Evolutionary conservation across 352 stramenopile genomes (phyloP), one percentile per base, ranked within the genome.

Genomic region (Elongisporangium undulatum): DNA sequence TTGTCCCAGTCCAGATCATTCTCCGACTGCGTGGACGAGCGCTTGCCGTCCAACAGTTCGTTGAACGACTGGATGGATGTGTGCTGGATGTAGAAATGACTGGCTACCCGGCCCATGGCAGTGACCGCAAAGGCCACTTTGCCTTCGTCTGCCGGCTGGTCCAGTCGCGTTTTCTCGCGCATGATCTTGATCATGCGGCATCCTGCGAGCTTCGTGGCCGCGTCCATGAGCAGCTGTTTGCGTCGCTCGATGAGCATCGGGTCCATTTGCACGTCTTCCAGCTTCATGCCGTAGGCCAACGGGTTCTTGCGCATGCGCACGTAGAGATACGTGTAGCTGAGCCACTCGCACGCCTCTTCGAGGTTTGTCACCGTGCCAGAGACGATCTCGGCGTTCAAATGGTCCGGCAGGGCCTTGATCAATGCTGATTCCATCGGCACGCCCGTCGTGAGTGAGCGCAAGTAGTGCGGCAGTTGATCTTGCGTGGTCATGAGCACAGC

Each of bases 321-420:
- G 68, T 98, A 98, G n/a, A 99, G 64, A 74, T 99, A 99, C 12
- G 98, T 99, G 72, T 98, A 98, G 51, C 86, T 95, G 29, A 99
- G 83, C 97, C 97, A 99, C 48, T 91, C 86, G 15, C 96, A 95
- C 3, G 95, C 97, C 69, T 99, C 97, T 3, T 95, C 72, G 5
- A 99, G 81, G 57, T 97, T 99, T 17, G 94, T 99, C 15, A 99
- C 96, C 0, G 97, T 99, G 4, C 97, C 97, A 3, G 96, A 97
- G 7, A 99, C 96, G 53, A 99, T 97, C 68, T 99, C 98, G 5
- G 97, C 97, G 71, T 99, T 99, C 56, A 99, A 69, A 64, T 99
- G 96, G 67, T 99, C 98, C 2, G 97, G 90, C 19, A 99, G 77
- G 20, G 98, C 89, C 81, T 99, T 99, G 71, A 99, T 98, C 52